Evolutionary conservation across 306 rosid species (phyloP), one percentile per base, ranked within the genome.

Genomic region (Purshia tridentata): DNA sequence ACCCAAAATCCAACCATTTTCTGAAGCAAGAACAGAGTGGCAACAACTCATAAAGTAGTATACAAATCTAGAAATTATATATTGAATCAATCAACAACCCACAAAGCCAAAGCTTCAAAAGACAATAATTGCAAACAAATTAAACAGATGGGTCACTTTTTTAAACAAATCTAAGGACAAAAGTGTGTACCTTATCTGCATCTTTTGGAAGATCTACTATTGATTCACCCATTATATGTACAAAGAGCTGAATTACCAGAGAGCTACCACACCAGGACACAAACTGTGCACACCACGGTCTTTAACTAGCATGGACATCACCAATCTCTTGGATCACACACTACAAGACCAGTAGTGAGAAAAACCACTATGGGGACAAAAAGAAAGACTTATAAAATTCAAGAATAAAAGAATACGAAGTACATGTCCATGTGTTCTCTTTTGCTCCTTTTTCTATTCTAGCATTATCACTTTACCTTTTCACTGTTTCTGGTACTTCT

Each of bases 131-230:
- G 56, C 63, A 62, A 69, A 51, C 20, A 52, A 55, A 40, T 52
- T 46, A 51, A 52, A 44, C 80, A 39, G 71, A 65, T 23, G 59
- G 35, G n/a, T 4, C 72, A 64, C 70, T 19, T 39, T 50, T 29
- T 50, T 47, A 22, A 57, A 61, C 67, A 77, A 77, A 56, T 71
- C 78, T 37, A 76, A 81, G 56, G 83, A 83, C 11, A 63, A 78
- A 72, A 58, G 63, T 42, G 76, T 52, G 70, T 81, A 91, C 97
- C 98, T 81, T 87, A 78, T 79, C 88, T 75, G 80, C 85, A 75
- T 55, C 71, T 39, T 56, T 68, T 41, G 81, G 82, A 72, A 77
- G 80, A 81, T 78, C 88, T 22, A 84, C 82, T 39, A 76, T 56
- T 64, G 90, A 85, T 85, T 92, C 92, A 66, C 90, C 92, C 84